These are phyloP conservation scores for Parachaetomium inaequale DNA, from an alignment of 495 filamentous ascomycete genomes.

Conservation along the genomic window DNA sequence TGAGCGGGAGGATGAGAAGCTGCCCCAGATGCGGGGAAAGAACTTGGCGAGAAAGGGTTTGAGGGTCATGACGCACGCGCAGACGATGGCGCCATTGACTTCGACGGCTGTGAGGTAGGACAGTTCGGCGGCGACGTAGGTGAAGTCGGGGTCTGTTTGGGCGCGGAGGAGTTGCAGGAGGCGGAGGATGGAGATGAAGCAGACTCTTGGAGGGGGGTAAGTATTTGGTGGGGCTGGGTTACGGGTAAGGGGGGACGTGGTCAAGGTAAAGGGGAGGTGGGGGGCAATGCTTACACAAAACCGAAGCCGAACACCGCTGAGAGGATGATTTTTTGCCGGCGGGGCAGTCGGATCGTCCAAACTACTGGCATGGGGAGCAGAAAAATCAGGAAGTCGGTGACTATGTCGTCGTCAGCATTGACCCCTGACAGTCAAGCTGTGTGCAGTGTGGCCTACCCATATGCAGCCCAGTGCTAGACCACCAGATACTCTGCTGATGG, in stretches of 20 bases:
- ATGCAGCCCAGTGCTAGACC: slow-evolving; percentile 36
- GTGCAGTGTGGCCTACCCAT: slow-evolving; percentile 19
- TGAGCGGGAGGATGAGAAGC: neutral
- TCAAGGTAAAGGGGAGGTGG: neutral
- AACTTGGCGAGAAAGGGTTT: slow-evolving; percentile 30
- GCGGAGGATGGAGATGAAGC: slow-evolving; percentile 37
- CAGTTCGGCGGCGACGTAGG: slow-evolving; percentile 28
- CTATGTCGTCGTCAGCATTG: neutral
- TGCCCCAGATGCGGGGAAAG: slow-evolving; percentile 34
- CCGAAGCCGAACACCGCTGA: slow-evolving; percentile 37
- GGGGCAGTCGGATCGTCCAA: slow-evolving; percentile 36
- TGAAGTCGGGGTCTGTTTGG: slow-evolving; percentile 28
- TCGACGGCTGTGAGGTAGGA: slow-evolving; percentile 48
- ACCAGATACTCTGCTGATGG: slow-evolving; percentile 31
- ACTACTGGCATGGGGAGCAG: slow-evolving; percentile 38
- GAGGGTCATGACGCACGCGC: slow-evolving; percentile 39
- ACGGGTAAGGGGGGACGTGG: neutral
- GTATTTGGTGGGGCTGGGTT: neutral
- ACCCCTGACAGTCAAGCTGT: neutral
- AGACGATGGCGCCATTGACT: slow-evolving; percentile 41
- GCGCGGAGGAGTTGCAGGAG: slow-evolving; percentile 27
- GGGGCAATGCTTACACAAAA: slow-evolving; percentile 24
- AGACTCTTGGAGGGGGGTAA: slow-evolving; percentile 13
- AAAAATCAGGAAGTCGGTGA: slow-evolving; percentile 38
- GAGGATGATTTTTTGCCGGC: slow-evolving; percentile 34